Percentiles rank a stretch among this genome's conserved stretches.
phyloP scores from a whole-genome alignment of 805 yeast genomes.

The Dipodascus albidus region DNA sequence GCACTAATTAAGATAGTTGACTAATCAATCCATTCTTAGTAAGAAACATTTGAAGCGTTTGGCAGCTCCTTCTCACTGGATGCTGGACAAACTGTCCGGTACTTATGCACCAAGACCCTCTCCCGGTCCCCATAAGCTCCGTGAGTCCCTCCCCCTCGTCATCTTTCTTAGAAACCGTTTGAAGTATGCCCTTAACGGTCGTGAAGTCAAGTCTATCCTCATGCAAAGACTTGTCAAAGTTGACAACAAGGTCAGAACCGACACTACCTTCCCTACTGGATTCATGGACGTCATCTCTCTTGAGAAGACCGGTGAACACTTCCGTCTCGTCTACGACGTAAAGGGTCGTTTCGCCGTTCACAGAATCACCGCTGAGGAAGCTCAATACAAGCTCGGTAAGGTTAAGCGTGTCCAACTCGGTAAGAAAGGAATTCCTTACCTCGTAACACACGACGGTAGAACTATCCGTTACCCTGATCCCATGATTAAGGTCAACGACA shows the following conservation, averaged over 20 bases:
- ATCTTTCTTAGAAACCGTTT: conserved; percentile 97
- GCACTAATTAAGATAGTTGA: too few species aligned
- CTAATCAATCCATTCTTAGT: background rate
- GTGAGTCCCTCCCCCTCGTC: conserved; percentile 95
- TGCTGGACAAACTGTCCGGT: conserved; percentile 99
- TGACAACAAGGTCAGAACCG: conserved; percentile 99
- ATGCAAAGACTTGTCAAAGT: conserved; percentile 98
- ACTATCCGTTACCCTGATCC: conserved; percentile 99
- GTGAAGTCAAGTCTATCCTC: conserved; percentile 96
- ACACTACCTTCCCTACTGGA: conserved; percentile 97
- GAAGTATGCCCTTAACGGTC: conserved; percentile 97
- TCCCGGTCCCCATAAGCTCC: conserved; percentile 98
- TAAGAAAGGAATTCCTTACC: conserved; percentile 96
- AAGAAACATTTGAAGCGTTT: conserved; percentile 27
- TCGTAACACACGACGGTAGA: conserved; percentile 99
- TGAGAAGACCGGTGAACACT: conserved; percentile 98
- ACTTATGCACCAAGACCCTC: conserved; percentile 99
- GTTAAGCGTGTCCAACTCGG: conserved; percentile 98
- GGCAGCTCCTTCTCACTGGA: conserved; percentile 99
- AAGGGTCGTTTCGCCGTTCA: conserved; percentile 99
- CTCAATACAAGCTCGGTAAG: conserved; percentile 94
- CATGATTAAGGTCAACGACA: conserved; percentile 90
- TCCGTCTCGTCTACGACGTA: conserved; percentile 96
- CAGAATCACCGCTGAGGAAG: conserved; percentile 99
- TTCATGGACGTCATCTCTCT: conserved; percentile 97